These are phyloP conservation scores for Penicillium soppii DNA, from an alignment of 495 filamentous ascomycete species.

Conservation along the genomic window DNA sequence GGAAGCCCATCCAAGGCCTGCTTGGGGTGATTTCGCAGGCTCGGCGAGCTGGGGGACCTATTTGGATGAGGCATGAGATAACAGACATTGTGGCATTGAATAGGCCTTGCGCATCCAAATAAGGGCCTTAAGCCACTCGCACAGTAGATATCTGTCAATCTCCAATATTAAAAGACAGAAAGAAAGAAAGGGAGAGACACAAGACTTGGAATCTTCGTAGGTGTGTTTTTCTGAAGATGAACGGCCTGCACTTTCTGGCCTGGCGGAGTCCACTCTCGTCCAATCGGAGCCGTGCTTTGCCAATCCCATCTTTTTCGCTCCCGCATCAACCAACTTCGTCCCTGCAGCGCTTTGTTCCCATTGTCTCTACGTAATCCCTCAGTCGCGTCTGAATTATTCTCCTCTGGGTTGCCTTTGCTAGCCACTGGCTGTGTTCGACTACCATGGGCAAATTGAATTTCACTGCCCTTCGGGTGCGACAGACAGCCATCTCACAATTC, in stretches of 20 bases:
- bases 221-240: constrained; percentile 29
- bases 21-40: constrained; percentile 48
- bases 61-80: constrained; percentile 63
- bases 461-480: constrained; percentile 69
- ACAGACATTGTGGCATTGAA: constrained; percentile 58
- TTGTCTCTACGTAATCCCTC: too few relatives aligned
- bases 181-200: constrained; percentile 6
- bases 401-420: not conserved
- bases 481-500: constrained; percentile 58
- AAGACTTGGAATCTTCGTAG: constrained; percentile 2
- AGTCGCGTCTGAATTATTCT: not conserved
- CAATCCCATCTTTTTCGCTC: constrained; percentile 42
- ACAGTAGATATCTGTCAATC: constrained; percentile 9
- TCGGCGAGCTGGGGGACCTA: constrained; percentile 52
- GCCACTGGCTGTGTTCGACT: not conserved
- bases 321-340: constrained; percentile 17
- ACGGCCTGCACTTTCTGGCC: constrained; percentile 31
- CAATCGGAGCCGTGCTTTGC: constrained; percentile 43
- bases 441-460: constrained; percentile 71
- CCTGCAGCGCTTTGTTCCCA: not conserved
- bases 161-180: constrained; percentile 13
- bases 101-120: constrained; percentile 42
- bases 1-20: constrained; percentile 45
- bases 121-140: constrained; percentile 20
- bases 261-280: constrained; percentile 39